Evolutionary conservation across 2,329 filamentous ascomycete species (phyloP), one percentile per base, ranked within the genome.

Genomic region (Fusarium oligoseptatum): DNA sequence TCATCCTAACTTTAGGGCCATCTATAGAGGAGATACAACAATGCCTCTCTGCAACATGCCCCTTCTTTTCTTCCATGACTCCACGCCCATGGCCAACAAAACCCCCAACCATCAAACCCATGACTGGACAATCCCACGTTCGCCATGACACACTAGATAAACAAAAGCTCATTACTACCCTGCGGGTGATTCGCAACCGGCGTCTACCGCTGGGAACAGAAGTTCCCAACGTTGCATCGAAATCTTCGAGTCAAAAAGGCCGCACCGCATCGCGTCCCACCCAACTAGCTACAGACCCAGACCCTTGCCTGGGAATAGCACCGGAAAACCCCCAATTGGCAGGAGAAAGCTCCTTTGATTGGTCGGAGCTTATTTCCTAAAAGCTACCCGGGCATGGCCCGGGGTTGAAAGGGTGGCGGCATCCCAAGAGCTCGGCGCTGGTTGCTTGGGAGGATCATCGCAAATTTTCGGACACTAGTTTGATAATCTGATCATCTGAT

Each of bases 401-500:
- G 20, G 22, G 64, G 65, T 66, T 39, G 24, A 63, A 34, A 39
- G 64, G 12, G 24, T 22, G 17, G 55, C 64, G 67, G 29, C 52
- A 52, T 62, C 39, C 65, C 34, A 64, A 60, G 22, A 52, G 22
- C 50, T 69, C 43, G 41, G 58, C 56, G 36, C 2, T 22, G 20
- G 14, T 29, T 43, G 50, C 57, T 52, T 29, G 3, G 9, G 43
- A 48, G n/a, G 60, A 34, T 57, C n/a, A 45, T 39, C 9, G 41
- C 60, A 65, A 48, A 32, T 60, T 69, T 64, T 62, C 50, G 32
- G 41, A 29, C 60, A 45, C 68, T 65, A 70, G 60, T 56, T 29
- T 12, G 50, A 55, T 65, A 43, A 69, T 70, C 68, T 70, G 66
- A 70, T 70, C 57, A 70, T 68, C 67, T 69, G 68, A 70, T 69